Percentiles rank a stretch among this genome's conserved stretches.
Evolutionary conservation across 23 red algal species (phyloP).

Genomic region (Gracilaria vermiculophylla): DNA sequence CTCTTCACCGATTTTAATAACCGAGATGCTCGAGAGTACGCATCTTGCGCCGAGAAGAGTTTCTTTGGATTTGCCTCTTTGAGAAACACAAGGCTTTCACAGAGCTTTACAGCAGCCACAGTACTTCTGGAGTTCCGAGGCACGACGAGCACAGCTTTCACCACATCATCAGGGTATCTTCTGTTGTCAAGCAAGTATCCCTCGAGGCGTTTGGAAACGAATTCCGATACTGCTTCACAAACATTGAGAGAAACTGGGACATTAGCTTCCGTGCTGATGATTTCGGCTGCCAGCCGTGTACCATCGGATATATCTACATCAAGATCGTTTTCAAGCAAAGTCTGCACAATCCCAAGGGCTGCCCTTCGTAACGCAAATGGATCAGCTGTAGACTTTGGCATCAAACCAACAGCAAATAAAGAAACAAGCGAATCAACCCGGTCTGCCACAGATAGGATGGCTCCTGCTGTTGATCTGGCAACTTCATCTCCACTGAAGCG

Average conservation of each 20-base stretch:
- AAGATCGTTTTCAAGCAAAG: constrained; percentile 42
- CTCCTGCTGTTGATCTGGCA: constrained; percentile 62
- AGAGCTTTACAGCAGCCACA: constrained; percentile 3
- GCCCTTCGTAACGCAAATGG: constrained; percentile 86
- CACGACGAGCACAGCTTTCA: constrained; percentile 74
- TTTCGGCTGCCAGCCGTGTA: neutral
- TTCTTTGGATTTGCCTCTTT: neutral
- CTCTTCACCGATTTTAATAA: constrained; percentile 57
- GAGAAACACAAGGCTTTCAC: neutral
- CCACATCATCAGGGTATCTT: constrained; percentile 61
- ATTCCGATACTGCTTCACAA: constrained; percentile 37
- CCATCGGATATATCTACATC: constrained; percentile 40
- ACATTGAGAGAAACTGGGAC: constrained; percentile 2
- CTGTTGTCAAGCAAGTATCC: constrained; percentile 62
- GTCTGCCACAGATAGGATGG: constrained; percentile 70
- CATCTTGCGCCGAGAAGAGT: constrained; percentile 54
- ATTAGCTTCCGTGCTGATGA: neutral
- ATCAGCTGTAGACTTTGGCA: constrained; percentile 87
- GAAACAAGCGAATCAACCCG: constrained; percentile 92
- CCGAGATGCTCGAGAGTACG: constrained; percentile 65
- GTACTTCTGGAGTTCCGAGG: constrained; percentile 26
- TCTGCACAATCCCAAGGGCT: constrained; percentile 87
- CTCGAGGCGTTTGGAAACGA: constrained; percentile 70
- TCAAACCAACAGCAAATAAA: constrained; percentile 85
- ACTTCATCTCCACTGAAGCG: constrained; percentile 77